Evolutionary conservation across 352 stramenopile species (phyloP).

Genomic region (Blastocystis hominis): DNA sequence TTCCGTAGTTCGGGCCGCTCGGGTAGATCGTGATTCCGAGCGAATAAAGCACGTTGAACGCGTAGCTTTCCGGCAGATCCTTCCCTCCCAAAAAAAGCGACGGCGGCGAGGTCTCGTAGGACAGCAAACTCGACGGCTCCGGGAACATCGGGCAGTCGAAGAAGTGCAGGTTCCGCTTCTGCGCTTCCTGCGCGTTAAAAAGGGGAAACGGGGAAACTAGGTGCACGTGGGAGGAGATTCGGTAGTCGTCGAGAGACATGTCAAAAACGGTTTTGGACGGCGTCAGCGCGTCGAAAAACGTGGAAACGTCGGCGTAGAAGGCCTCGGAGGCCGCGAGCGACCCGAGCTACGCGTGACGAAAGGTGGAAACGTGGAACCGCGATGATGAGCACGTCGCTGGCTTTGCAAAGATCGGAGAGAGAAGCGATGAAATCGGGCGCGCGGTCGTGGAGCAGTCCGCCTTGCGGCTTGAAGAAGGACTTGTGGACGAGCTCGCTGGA

Average conservation of each 20-base stretch:
- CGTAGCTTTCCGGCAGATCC: background rate
- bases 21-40: background rate
- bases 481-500: background rate
- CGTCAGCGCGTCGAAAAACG: background rate
- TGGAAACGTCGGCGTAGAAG: background rate
- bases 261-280: background rate
- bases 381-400: background rate
- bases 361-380: background rate
- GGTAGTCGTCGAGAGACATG: constrained; percentile 20
- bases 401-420: background rate
- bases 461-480: background rate
- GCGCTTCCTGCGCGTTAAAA: background rate
- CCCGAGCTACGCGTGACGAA: background rate
- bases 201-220: background rate
- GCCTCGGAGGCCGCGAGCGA: background rate
- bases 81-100: background rate
- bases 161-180: background rate
- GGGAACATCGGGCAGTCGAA: constrained; percentile 11
- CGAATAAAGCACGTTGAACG: constrained; percentile 8
- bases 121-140: background rate
- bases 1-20: background rate
- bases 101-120: background rate
- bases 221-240: background rate
- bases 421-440: background rate
- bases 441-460: background rate